Conservation (phyloP, 768 basidiomycete species). For the Solioccasus polychromus region DNA sequence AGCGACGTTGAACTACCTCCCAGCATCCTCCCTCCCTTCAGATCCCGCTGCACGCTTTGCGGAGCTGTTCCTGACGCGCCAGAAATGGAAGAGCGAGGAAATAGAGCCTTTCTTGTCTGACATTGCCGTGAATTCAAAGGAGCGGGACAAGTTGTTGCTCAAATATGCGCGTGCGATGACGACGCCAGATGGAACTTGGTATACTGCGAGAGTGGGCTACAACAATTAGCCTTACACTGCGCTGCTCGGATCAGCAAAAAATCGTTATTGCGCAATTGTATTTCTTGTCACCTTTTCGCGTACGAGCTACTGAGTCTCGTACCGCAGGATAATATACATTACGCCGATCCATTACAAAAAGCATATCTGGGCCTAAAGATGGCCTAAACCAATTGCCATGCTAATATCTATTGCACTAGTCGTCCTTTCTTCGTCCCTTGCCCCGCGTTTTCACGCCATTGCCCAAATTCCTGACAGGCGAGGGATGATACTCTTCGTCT, state of each 20-base stretch:
- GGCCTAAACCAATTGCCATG: not conserved
- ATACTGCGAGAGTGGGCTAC: slow-evolving; percentile 67
- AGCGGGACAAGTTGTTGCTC: slow-evolving; percentile 80
- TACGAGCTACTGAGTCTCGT: not conserved
- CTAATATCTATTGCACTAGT: not conserved
- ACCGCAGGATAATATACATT: not conserved
- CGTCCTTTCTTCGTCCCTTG: slow-evolving; percentile 28
- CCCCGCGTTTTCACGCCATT: slow-evolving; percentile 41
- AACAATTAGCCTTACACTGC: no score
- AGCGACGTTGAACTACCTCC: slow-evolving; percentile 65
- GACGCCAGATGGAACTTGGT: slow-evolving; percentile 65
- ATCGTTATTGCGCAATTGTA: not conserved
- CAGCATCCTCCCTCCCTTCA: slow-evolving; percentile 66
- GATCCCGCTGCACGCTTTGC: slow-evolving; percentile 80
- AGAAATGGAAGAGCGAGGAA: slow-evolving; percentile 75
- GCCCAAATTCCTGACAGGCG: slow-evolving; percentile 39
- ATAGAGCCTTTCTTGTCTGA: slow-evolving; percentile 80
- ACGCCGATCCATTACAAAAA: not conserved
- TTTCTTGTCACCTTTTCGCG: not conserved
- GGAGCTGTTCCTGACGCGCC: slow-evolving; percentile 81
- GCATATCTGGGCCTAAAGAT: not conserved
- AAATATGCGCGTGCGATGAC: slow-evolving; percentile 83
- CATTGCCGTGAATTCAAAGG: slow-evolving; percentile 80
- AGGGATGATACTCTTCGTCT: slow-evolving; percentile 48
- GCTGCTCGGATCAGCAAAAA: no score